These are phyloP conservation scores for Taiwanofungus camphoratus DNA, from an alignment of 1,284 basidiomycete species.

Conservation along the genomic window DNA sequence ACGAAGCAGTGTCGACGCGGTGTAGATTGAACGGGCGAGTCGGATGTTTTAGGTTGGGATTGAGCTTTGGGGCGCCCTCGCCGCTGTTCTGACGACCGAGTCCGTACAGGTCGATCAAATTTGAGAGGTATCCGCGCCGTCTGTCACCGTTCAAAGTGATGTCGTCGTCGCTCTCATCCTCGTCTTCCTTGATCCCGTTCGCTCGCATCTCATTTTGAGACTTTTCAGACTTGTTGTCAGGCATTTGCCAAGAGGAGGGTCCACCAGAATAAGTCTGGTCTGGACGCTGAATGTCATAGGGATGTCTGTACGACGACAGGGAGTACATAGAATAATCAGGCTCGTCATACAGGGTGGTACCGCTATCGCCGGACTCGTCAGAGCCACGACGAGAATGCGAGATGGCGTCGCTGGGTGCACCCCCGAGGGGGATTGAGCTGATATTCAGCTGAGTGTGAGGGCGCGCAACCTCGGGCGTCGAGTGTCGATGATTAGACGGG, in stretches of 20 bases:
- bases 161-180: constrained; percentile 7
- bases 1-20: constrained; percentile 13
- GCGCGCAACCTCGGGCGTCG: no score
- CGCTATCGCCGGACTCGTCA: constrained; percentile 8
- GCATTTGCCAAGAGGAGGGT: constrained; percentile 14
- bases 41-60: background rate
- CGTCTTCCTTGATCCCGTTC: constrained; percentile 7
- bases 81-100: constrained; percentile 25
- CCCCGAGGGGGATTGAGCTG: no score
- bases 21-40: constrained; percentile 2
- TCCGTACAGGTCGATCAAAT: constrained; percentile 51
- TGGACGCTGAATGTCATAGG: constrained; percentile 53
- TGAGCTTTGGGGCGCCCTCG: constrained; percentile 9
- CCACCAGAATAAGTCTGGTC: constrained; percentile 32
- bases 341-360: constrained; percentile 12
- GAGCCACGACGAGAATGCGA: no score
- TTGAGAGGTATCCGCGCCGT: constrained; percentile 33
- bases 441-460: no score
- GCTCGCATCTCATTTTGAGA: no score
- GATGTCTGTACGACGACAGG: constrained; percentile 51
- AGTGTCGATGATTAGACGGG: background rate
- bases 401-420: no score
- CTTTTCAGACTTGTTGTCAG: background rate
- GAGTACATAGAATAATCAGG: constrained; percentile 35
- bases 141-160: constrained; percentile 11